Evolutionary conservation across 2,329 filamentous ascomycete genomes (phyloP), one percentile per base, ranked within the genome.

Genomic region (Shiraia sp.): DNA sequence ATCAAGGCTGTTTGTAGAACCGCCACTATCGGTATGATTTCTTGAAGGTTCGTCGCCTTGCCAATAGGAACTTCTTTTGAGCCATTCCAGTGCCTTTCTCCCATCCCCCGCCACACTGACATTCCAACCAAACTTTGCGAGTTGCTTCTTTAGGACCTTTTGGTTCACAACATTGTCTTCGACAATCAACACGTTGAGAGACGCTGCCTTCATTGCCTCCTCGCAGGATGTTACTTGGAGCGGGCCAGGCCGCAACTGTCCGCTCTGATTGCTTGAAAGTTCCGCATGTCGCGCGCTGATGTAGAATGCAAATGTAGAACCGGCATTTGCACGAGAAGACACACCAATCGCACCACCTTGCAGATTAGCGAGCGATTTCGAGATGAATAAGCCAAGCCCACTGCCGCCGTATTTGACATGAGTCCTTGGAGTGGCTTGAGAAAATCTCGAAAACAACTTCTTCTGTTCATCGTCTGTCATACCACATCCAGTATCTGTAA

Each of bases 311-410:
- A 75, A 74, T 0, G 63, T 72, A 10, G 65, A 69, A 1, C 63
- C 63, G 22, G 56, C 32, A 1, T 61, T 59, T 31, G 65, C 60
- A 14, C 49, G 51, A 1, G 71, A 72, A 2, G 51, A 54, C 8
- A 74, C 71, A 4, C 72, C 72, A 14, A 74, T 73, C n/a, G 71
- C 63, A 6, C 72, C 72, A 3, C 71, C 72, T 37, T 65, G 61
- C 6, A 67, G 40, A 30, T 49, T 51, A 6, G 51, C 47, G 5
- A 64, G 55, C 2, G 56, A 55, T 14, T 71, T 62, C 12, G 68
- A 71, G n/a, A 74, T 74, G 42, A 72, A 73, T 0, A 75, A 58
- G 0, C 72, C 72, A 0, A 73, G 53, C 1, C 71, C 71, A 4
- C 66, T 70, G 9, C 72, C 72, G 4, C 71, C 72, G 28, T 74